These are phyloP conservation scores for Boletus sp. DNA, from an alignment of 768 basidiomycete genomes.

Conservation along the genomic window DNA sequence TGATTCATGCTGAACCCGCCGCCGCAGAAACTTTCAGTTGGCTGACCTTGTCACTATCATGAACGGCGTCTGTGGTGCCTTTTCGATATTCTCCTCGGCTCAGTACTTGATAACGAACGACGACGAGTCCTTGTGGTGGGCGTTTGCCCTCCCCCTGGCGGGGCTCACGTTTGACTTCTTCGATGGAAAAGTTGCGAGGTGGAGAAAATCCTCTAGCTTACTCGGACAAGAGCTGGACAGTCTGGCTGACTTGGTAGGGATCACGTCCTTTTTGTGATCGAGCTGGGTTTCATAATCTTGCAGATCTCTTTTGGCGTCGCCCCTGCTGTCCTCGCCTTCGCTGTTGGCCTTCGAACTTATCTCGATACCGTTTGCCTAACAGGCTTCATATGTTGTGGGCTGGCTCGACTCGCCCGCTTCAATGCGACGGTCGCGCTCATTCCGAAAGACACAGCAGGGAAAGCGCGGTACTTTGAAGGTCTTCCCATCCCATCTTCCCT, in stretches of 20 bases:
- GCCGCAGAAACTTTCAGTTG: slow-evolving; percentile 86
- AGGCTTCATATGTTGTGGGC: slow-evolving; percentile 91
- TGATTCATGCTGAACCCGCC: slow-evolving; percentile 18
- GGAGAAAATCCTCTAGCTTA: slow-evolving; percentile 94
- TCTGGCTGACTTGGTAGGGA: slow-evolving; percentile 82
- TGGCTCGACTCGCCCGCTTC: slow-evolving; percentile 96
- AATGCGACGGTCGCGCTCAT: slow-evolving; percentile 96
- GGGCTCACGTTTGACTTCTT: slow-evolving; percentile 98
- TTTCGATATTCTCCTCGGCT: slow-evolving; percentile 92
- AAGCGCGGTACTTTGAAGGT: slow-evolving; percentile 95
- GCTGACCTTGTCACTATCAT: slow-evolving; percentile 98
- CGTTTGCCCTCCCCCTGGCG: slow-evolving; percentile 84
- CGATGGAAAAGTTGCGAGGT: slow-evolving; percentile 96
- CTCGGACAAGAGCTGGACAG: slow-evolving; percentile 97
- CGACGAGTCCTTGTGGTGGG: slow-evolving; percentile 77
- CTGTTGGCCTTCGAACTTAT: slow-evolving; percentile 85
- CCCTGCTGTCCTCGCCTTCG: slow-evolving; percentile 90
- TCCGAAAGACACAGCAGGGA: slow-evolving; percentile 84
- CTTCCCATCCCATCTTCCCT: slow-evolving; percentile 94
- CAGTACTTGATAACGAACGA: slow-evolving; percentile 83
- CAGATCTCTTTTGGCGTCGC: slow-evolving; percentile 99
- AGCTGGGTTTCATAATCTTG: slow-evolving; percentile 1
- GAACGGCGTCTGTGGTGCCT: slow-evolving; percentile 97
- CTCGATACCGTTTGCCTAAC: slow-evolving; percentile 87
- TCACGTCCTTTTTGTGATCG: slow-evolving; percentile 1